These are phyloP conservation scores for Echinosphaeria canescens DNA, from an alignment of 2,329 filamentous ascomycete species.

Conservation along the genomic window DNA sequence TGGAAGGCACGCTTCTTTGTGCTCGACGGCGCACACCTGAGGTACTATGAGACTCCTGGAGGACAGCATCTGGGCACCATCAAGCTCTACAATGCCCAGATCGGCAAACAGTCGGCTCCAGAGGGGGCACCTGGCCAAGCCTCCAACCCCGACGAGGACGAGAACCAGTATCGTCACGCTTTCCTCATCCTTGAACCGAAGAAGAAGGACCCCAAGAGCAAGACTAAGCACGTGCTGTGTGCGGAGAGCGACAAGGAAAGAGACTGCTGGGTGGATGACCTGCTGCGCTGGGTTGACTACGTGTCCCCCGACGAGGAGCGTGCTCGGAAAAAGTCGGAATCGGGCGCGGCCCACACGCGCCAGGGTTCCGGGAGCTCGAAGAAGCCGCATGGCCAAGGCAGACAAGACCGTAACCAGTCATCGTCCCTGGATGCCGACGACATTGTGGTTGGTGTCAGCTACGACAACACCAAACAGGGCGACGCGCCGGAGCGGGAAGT, in stretches of 20 bases:
- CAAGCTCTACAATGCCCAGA: slow-evolving; percentile 76
- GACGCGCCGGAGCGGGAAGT: slow-evolving; percentile 22
- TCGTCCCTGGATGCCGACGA: too few species aligned
- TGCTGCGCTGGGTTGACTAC: slow-evolving; percentile 76
- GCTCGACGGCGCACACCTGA: slow-evolving; percentile 40
- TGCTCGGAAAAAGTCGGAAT: too few species aligned
- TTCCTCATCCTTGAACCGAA: slow-evolving; percentile 93
- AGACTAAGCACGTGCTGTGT: slow-evolving; percentile 85
- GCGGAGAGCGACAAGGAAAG: slow-evolving; percentile 87
- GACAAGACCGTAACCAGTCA: slow-evolving; percentile 9
- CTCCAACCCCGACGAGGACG: slow-evolving; percentile 44
- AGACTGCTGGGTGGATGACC: slow-evolving; percentile 79
- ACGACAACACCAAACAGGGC: slow-evolving; percentile 30
- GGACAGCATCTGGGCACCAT: slow-evolving; percentile 85
- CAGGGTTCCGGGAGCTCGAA: slow-evolving; percentile 14
- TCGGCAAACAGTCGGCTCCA: slow-evolving; percentile 72
- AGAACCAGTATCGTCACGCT: slow-evolving; percentile 91
- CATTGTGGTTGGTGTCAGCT: slow-evolving; percentile 32
- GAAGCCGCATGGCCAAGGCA: slow-evolving; percentile 20
- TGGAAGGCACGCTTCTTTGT: slow-evolving; percentile 72
- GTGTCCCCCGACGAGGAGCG: slow-evolving; percentile 37
- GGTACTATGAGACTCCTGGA: slow-evolving; percentile 81
- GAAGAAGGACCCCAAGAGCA: slow-evolving; percentile 74
- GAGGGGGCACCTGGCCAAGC: slow-evolving; percentile 37
- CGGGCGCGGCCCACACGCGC: slow-evolving; percentile 16